phyloP scores from a whole-genome alignment of 2,329 filamentous ascomycete species.

The Pseudocercospora musae region DNA sequence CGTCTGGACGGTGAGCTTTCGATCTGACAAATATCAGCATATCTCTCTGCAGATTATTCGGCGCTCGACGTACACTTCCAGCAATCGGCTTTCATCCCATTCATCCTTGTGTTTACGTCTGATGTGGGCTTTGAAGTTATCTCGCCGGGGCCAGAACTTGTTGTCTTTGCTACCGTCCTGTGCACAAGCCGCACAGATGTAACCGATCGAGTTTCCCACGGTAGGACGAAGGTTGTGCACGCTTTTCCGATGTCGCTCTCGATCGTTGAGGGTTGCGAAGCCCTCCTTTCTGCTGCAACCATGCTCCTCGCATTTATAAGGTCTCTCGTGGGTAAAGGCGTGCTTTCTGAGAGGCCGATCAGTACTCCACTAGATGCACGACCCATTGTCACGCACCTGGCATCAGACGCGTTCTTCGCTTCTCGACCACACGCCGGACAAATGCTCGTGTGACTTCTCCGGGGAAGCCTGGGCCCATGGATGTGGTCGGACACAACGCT shows the following conservation, averaged over 20 bases:
- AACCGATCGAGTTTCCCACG: constrained; percentile 42
- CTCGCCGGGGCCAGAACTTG: constrained; percentile 75
- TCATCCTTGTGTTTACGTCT: constrained; percentile 57
- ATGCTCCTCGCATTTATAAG: constrained; percentile 58
- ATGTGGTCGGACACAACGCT: constrained; percentile 8
- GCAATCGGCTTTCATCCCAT: constrained; percentile 15
- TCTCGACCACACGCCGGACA: constrained; percentile 11
- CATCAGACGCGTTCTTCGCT: constrained; percentile 24
- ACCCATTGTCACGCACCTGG: constrained; percentile 15
- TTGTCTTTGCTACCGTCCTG: constrained; percentile 47
- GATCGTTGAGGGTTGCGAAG: constrained; percentile 77
- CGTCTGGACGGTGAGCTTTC: constrained; percentile 18
- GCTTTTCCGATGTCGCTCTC: constrained; percentile 72
- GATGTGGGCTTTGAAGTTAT: constrained; percentile 84
- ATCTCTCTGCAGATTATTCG: neutral
- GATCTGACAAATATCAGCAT: constrained; percentile 15
- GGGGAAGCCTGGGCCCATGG: neutral
- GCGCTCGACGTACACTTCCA: constrained; percentile 17
- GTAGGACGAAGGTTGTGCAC: constrained; percentile 55
- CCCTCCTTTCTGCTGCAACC: constrained; percentile 59
- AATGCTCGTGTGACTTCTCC: neutral
- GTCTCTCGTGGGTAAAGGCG: constrained; percentile 64
- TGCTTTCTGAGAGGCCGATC: constrained; percentile 62
- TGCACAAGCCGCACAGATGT: constrained; percentile 59
- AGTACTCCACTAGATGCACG: neutral